Percentiles rank a stretch among this genome's conserved stretches.
Evolutionary conservation across 257 asterid genomes (phyloP).

Genomic region (Solanum appendiculatum): DNA sequence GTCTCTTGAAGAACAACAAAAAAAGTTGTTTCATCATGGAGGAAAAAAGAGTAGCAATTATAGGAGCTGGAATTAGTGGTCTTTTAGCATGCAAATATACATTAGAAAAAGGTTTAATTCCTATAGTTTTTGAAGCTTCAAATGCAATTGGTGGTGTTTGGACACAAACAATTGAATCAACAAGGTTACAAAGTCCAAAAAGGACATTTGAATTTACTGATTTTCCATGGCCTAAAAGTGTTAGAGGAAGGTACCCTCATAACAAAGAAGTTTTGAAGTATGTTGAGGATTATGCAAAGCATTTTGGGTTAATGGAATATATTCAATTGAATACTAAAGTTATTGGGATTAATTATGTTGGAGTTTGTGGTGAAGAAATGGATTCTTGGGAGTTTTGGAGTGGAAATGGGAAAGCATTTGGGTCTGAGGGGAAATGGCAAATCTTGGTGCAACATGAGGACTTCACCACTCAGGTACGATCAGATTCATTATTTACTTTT

Average conservation of each 20-base stretch:
- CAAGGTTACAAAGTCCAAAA: conserved; percentile 29
- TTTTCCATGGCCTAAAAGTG: conserved; percentile 55
- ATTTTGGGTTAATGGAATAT: conserved; percentile 21
- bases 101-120: conserved; percentile 29
- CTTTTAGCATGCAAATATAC: conserved; percentile 60
- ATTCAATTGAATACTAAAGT: conserved; percentile 35
- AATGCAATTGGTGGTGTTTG: conserved; percentile 44
- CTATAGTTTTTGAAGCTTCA: conserved; percentile 40
- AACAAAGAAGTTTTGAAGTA: conserved; percentile 23
- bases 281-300: conserved; percentile 35
- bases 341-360: conserved; percentile 30
- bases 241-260: conserved; percentile 19
- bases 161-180: conserved; percentile 43
- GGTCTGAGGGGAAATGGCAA: conserved; percentile 56
- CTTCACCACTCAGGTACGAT: conserved; percentile 12
- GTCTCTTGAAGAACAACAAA: not conserved
- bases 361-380: conserved; percentile 30
- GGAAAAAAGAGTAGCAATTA: conserved; percentile 47
- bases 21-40: not conserved
- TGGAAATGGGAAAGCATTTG: conserved; percentile 45
- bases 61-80: conserved; percentile 69
- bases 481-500: not conserved
- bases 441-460: conserved; percentile 25
- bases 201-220: conserved; percentile 35
- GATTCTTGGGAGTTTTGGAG: conserved; percentile 44